phyloP scores from a whole-genome alignment of 495 filamentous ascomycete genomes.

The Penicillium crystallinum region DNA sequence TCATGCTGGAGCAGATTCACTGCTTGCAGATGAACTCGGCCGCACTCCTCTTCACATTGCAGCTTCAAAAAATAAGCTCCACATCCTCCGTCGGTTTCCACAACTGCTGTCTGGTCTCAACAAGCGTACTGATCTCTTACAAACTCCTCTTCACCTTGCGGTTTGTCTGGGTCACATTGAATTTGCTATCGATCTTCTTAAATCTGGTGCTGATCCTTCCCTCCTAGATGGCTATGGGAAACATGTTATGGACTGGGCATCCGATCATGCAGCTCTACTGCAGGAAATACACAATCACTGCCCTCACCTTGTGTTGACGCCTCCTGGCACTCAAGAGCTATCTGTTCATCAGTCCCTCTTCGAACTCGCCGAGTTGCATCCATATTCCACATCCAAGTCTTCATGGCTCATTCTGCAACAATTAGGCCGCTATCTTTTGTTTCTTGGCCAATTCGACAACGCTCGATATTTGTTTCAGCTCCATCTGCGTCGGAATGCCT shows the following conservation, averaged over 20 bases:
- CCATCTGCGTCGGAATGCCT: no score
- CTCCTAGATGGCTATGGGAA: conserved; percentile 8
- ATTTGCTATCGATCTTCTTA: background rate
- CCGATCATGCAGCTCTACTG: background rate
- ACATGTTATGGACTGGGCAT: conserved; percentile 9
- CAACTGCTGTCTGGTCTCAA: background rate
- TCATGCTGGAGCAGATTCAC: background rate
- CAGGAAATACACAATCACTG: background rate
- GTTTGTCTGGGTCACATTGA: background rate
- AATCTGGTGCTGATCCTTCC: conserved; percentile 4
- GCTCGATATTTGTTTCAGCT: conserved; percentile 2
- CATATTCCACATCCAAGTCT: background rate
- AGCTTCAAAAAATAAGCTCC: background rate
- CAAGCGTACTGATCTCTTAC: background rate
- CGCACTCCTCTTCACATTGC: conserved; percentile 8
- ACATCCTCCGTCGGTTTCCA: background rate
- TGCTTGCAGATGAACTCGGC: background rate
- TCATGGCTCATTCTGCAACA: conserved; percentile 5
- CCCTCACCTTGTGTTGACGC: conserved; percentile 1
- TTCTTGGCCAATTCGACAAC: conserved; percentile 3
- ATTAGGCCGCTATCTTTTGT: conserved; percentile 10
- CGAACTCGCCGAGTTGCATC: background rate
- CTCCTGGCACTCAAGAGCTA: background rate
- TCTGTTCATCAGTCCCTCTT: conserved; percentile 2
- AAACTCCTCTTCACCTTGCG: conserved; percentile 3